These are phyloP conservation scores for Haberlea rhodopensis DNA, from an alignment of 257 asterid species.

Conservation along the genomic window DNA sequence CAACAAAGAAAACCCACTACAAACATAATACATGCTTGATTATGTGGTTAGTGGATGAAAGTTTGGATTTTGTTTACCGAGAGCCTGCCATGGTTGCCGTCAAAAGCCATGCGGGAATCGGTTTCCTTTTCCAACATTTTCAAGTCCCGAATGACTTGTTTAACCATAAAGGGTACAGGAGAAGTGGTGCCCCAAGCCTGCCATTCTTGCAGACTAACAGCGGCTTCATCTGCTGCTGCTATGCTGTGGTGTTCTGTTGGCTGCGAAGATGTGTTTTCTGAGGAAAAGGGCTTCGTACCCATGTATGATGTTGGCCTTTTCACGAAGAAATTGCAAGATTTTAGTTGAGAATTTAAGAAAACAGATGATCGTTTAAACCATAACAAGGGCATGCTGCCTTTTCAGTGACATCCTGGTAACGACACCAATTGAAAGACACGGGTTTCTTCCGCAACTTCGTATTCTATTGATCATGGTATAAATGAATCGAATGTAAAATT, in stretches of 20 bases:
- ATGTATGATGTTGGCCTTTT: conserved; percentile 6
- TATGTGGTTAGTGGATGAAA: not conserved
- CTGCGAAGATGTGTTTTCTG: conserved; percentile 21
- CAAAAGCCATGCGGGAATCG: conserved; percentile 60
- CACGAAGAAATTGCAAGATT: conserved; percentile 7
- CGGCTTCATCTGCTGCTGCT: conserved; percentile 32
- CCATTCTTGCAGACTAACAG: conserved; percentile 78
- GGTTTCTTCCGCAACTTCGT: no score
- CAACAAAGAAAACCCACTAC: not conserved
- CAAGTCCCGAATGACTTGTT: conserved; percentile 67
- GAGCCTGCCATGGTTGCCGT: conserved; percentile 78
- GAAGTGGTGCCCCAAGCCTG: conserved; percentile 82
- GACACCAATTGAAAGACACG: no score
- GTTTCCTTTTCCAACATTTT: conserved; percentile 62
- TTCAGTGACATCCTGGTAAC: no score
- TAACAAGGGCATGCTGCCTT: conserved; percentile 5
- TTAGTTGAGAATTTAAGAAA: conserved; percentile 20
- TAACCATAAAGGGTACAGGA: conserved; percentile 77
- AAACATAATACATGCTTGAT: not conserved
- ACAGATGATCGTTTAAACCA: conserved; percentile 28
- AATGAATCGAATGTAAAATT: no score
- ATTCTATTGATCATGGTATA: no score
- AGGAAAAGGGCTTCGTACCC: conserved; percentile 37
- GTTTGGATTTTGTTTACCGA: conserved; percentile 36
- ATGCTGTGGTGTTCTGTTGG: conserved; percentile 21